A percentile compares a stretch with the other conserved stretches of the same genome.
Conservation (phyloP, 2,329 filamentous ascomycete species). For the Orbilia oligospora region DNA sequence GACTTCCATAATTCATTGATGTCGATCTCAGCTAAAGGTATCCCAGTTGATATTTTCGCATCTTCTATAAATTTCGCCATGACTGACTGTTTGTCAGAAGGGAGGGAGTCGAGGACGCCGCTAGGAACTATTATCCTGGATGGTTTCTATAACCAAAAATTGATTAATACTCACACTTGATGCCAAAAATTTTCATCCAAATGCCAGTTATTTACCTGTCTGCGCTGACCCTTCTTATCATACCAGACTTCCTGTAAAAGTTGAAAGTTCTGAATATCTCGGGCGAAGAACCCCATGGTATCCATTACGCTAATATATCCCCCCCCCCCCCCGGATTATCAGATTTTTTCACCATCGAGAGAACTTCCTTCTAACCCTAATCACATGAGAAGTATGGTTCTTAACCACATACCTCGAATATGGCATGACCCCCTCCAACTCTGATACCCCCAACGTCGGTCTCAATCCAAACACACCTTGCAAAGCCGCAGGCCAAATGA, state of each 20-base stretch:
- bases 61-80: constrained; percentile 44
- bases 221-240: not conserved
- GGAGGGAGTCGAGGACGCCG: constrained; percentile 28
- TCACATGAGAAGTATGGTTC: too few species aligned
- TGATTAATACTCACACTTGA: not conserved
- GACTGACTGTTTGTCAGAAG: constrained; percentile 9
- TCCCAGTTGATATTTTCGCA: not conserved
- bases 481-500: constrained; percentile 60
- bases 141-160: not conserved
- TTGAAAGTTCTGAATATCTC: constrained; percentile 58
- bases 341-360: not conserved
- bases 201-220: not conserved
- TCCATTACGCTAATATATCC: constrained; percentile 50
- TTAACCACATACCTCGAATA: constrained; percentile 55
- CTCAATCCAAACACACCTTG: constrained; percentile 61
- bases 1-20: constrained; percentile 33
- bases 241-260: constrained; percentile 58
- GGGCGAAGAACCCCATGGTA: constrained; percentile 61
- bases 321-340: not conserved
- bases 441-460: constrained; percentile 54
- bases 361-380: too few species aligned
- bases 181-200: too few species aligned
- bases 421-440: constrained; percentile 60
- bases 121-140: constrained; percentile 37
- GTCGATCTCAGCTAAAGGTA: constrained; percentile 26